Percentiles rank a stretch among this genome's conserved stretches.
phyloP scores from a whole-genome alignment of 208 protist species.

The Leptomonas seymouri region DNA sequence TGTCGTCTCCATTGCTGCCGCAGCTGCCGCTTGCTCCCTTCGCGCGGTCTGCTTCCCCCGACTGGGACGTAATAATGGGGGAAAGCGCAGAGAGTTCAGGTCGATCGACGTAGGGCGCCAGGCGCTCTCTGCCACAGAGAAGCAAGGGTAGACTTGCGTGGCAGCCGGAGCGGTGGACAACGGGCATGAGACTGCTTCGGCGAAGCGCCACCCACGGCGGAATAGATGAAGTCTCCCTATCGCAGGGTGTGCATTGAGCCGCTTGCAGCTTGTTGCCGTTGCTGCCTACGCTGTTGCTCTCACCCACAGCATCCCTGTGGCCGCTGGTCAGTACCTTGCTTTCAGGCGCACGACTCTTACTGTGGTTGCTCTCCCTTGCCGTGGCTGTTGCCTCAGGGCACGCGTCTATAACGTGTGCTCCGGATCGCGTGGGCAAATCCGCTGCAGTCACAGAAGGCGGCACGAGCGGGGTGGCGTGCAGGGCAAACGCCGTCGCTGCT shows the following conservation, averaged over 20 bases:
- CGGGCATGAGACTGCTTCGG: conserved; percentile 13
- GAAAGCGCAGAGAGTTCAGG: conserved; percentile 11
- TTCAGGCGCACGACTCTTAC: no score
- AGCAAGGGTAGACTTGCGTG: background rate
- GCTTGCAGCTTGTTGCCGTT: background rate
- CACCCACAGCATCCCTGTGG: no score
- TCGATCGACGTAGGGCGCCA: conserved; percentile 20
- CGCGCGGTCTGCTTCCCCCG: background rate
- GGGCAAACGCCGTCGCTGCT: background rate
- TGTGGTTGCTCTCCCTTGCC: background rate
- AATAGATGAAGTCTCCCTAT: background rate
- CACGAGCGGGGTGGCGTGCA: no score
- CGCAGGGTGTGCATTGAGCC: background rate
- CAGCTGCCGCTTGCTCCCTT: background rate
- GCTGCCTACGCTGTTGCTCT: background rate
- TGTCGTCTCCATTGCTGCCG: background rate
- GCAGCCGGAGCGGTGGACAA: conserved; percentile 15
- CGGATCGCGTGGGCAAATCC: background rate
- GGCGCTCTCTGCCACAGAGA: background rate
- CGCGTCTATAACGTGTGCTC: background rate
- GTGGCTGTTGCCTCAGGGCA: no score
- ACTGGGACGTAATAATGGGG: conserved; percentile 8
- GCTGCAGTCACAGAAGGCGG: no score
- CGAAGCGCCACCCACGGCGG: conserved; percentile 20
- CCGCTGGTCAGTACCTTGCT: background rate